phyloP scores from a whole-genome alignment of 441 rosid genomes.

The Adansonia gregorii region DNA sequence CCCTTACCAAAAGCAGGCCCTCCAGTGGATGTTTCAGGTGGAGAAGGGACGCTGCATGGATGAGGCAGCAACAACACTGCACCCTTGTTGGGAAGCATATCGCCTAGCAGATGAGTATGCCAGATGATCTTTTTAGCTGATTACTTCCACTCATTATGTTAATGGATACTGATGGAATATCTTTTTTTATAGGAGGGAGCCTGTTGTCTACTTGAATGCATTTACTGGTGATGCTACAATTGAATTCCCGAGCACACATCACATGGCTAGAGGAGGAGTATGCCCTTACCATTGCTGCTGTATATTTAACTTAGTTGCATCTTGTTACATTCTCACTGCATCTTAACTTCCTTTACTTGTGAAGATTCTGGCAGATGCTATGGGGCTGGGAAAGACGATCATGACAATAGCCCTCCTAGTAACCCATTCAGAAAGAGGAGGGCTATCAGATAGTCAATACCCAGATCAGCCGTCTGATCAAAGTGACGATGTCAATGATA shows the following conservation, averaged over 20 bases:
- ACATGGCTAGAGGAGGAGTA: slow-evolving; percentile 97
- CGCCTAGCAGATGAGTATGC: slow-evolving; percentile 73
- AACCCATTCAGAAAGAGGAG: slow-evolving; percentile 62
- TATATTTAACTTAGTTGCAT: slow-evolving; percentile 16
- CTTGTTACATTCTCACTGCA: slow-evolving; percentile 13
- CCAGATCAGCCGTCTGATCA: slow-evolving; percentile 41
- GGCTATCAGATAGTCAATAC: slow-evolving; percentile 40
- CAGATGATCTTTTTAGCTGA: slow-evolving; percentile 18
- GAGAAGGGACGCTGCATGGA: slow-evolving; percentile 76
- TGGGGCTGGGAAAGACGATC: slow-evolving; percentile 98
- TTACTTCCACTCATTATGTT: slow-evolving; percentile 16
- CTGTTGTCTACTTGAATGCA: slow-evolving; percentile 81
- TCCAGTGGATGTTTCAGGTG: slow-evolving; percentile 86
- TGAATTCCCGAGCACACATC: slow-evolving; percentile 88
- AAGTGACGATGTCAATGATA: slow-evolving; percentile 40
- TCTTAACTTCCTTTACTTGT: slow-evolving; percentile 39
- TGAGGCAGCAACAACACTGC: slow-evolving; percentile 81
- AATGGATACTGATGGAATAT: slow-evolving; percentile 30
- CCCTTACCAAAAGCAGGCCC: slow-evolving; percentile 97
- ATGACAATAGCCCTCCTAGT: slow-evolving; percentile 91
- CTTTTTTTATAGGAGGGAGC: slow-evolving; percentile 65
- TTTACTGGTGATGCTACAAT: slow-evolving; percentile 90
- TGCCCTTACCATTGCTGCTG: slow-evolving; percentile 34
- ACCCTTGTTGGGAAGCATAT: slow-evolving; percentile 99
- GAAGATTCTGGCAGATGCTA: slow-evolving; percentile 97